Evolutionary conservation across 1,139 yeast species (phyloP).

Genomic region (Yamadazyma spencermartinsiae): DNA sequence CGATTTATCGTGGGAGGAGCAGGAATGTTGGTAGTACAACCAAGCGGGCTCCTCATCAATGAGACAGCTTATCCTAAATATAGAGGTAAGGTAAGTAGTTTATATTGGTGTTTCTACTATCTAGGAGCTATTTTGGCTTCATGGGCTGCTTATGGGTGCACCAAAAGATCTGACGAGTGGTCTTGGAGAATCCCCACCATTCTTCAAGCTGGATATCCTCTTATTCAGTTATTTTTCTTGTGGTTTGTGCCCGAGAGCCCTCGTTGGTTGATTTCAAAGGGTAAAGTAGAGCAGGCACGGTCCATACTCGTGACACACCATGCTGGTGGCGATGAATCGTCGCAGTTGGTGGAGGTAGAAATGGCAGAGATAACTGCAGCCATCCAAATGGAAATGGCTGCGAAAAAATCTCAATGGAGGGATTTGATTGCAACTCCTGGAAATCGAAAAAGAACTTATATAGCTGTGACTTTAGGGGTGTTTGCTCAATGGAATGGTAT

Average conservation of each 20-base stretch:
- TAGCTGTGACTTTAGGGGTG: slow-evolving; percentile 18
- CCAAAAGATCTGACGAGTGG: slow-evolving; percentile 42
- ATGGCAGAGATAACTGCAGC: slow-evolving; percentile 12
- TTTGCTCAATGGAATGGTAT: slow-evolving; percentile 20
- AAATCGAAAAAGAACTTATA: slow-evolving; percentile 16
- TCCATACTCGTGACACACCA: slow-evolving; percentile 34
- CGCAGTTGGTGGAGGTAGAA: slow-evolving; percentile 7
- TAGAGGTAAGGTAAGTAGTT: slow-evolving; percentile 58
- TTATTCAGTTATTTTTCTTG: slow-evolving; percentile 22
- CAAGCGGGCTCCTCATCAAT: slow-evolving; percentile 57
- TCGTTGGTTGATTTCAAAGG: slow-evolving; percentile 41
- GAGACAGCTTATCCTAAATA: slow-evolving; percentile 60
- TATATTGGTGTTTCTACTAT: slow-evolving; percentile 59
- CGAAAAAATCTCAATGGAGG: slow-evolving; percentile 13
- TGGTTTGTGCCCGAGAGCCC: slow-evolving; percentile 70
- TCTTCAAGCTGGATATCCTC: slow-evolving; percentile 52
- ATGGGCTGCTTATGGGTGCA: slow-evolving; percentile 57
- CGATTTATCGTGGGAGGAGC: slow-evolving; percentile 58
- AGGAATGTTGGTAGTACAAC: slow-evolving; percentile 62
- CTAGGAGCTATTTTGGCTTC: slow-evolving; percentile 59
- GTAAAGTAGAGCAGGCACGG: slow-evolving; percentile 50
- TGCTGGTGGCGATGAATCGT: slow-evolving; percentile 17
- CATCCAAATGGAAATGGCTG: slow-evolving; percentile 11
- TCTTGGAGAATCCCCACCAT: slow-evolving; percentile 50
- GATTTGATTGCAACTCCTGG: slow-evolving; percentile 18